Conservation (phyloP, 257 asterid genomes). For the Haberlea rhodopensis region DNA sequence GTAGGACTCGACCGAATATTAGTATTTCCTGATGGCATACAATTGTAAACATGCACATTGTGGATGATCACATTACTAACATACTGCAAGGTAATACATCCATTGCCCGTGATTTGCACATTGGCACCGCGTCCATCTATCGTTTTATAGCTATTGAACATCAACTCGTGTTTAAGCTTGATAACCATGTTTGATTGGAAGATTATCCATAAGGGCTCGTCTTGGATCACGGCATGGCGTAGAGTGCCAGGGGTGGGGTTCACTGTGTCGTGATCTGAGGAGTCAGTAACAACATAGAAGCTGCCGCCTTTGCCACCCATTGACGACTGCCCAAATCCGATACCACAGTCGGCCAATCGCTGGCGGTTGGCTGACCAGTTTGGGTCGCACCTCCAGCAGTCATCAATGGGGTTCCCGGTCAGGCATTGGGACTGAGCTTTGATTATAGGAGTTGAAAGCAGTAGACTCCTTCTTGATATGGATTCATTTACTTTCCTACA, state of each 20-base stretch:
- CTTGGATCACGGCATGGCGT: constrained; percentile 83
- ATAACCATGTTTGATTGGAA: constrained; percentile 66
- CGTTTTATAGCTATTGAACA: constrained; percentile 63
- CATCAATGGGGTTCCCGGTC: constrained; percentile 92
- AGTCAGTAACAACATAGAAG: constrained; percentile 63
- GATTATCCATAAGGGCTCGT: constrained; percentile 78
- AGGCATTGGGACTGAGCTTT: constrained; percentile 58
- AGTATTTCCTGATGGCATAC: constrained; percentile 67
- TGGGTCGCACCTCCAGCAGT: constrained; percentile 92
- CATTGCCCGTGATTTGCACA: constrained; percentile 80
- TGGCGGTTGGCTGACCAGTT: constrained; percentile 75
- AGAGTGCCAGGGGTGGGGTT: constrained; percentile 81
- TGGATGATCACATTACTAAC: constrained; percentile 73
- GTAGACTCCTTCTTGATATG: constrained; percentile 45
- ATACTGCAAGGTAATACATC: constrained; percentile 75
- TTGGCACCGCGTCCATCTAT: constrained; percentile 85
- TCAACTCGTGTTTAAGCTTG: constrained; percentile 74
- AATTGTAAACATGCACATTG: constrained; percentile 56
- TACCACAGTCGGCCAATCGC: constrained; percentile 70
- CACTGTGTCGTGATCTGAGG: constrained; percentile 68
- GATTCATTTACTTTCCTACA: constrained; percentile 69
- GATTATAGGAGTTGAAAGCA: constrained; percentile 31
- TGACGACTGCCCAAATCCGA: constrained; percentile 72
- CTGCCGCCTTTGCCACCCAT: constrained; percentile 82
- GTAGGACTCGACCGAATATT: constrained; percentile 67